Evolutionary conservation across 805 yeast species (phyloP), one percentile per base, ranked within the genome.

Genomic region (Peterozyma xylosa): DNA sequence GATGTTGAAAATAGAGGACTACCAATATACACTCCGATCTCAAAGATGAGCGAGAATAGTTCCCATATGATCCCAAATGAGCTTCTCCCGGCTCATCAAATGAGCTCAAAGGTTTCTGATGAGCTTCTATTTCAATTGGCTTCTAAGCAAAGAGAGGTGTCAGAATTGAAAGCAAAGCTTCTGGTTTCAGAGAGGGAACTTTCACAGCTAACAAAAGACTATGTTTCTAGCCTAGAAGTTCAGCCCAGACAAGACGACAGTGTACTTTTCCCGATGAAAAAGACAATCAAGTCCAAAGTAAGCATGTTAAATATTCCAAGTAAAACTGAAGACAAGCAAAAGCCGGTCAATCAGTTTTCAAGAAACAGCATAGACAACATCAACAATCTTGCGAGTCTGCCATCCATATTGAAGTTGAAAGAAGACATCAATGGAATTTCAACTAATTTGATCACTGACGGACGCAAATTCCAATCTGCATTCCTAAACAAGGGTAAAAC

Each of bases 101-200:
- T 21, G 27, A 21, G 27, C 27, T 21, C 27, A 4, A 21, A 4
- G 27, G 7, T 21, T 21, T 21, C 27, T 7, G 48, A 53, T 18
- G 45, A 48, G 9, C 13, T 73, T 14, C 52, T 73, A 33, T 67
- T 58, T 42, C 56, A 59, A 37, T 50, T 73, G 41, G 78, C 84
- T 0, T 52, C 70, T 2, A 79, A 80, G 53, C 82, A 78, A 52
- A 66, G 80, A 47, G 69, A 69, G 44, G 68, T 79, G 9, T 48
- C 67, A 14, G 82, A 77, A 40, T 54, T 75, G 45, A 73, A 71
- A 51, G 59, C 64, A n/a, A 65, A 67, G 49, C 56, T 78, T n/a
- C 53, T 61, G 13, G 57, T 56, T 33, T 56, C 71, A 3, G 69
- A 70, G 48, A 52, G 51, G 4, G 76, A 73, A 30, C 47, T 74